Percentiles rank a stretch among this genome's conserved stretches.
Evolutionary conservation across 2,329 filamentous ascomycete genomes (phyloP).

Genomic region (Alternaria brassicae): DNA sequence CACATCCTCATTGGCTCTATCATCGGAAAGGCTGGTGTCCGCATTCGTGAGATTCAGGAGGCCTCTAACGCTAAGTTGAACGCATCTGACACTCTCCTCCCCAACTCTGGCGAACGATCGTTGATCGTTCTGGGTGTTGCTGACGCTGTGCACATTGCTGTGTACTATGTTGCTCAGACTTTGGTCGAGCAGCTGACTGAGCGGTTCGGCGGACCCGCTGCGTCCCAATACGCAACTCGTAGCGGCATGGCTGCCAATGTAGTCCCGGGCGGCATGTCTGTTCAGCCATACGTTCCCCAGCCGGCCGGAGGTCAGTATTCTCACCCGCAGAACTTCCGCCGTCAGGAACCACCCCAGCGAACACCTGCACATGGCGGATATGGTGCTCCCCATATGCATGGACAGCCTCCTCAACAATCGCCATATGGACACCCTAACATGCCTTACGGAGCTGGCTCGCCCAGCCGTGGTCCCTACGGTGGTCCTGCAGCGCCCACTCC

Average conservation of each 20-base stretch:
- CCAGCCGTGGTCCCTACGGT: constrained; percentile 76
- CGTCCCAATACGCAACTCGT: constrained; percentile 96
- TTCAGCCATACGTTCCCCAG: constrained; percentile 96
- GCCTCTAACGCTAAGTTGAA: constrained; percentile 95
- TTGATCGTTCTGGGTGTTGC: constrained; percentile 97
- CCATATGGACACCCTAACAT: constrained; percentile 66
- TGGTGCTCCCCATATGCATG: constrained; percentile 72
- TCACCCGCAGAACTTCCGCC: constrained; percentile 85
- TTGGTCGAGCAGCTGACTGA: constrained; percentile 96
- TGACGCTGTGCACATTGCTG: constrained; percentile 97
- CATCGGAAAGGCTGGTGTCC: constrained; percentile 94
- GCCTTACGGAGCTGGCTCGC: constrained; percentile 77
- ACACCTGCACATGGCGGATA: constrained; percentile 77
- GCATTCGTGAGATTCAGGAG: constrained; percentile 98
- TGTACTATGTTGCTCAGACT: constrained; percentile 98
- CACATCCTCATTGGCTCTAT: constrained; percentile 98
- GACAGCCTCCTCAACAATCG: constrained; percentile 59
- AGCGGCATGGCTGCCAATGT: constrained; percentile 92
- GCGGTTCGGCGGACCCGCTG: constrained; percentile 91
- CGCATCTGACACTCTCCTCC: constrained; percentile 92
- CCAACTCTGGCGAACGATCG: constrained; percentile 95
- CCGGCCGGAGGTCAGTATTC: constrained; percentile 92
- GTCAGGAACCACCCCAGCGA: constrained; percentile 68
- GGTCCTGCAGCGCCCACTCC: constrained; percentile 77
- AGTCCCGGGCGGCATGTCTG: constrained; percentile 96